Evolutionary conservation across 345 rosid genomes (phyloP).

Genomic region (Erodium maritimum): DNA sequence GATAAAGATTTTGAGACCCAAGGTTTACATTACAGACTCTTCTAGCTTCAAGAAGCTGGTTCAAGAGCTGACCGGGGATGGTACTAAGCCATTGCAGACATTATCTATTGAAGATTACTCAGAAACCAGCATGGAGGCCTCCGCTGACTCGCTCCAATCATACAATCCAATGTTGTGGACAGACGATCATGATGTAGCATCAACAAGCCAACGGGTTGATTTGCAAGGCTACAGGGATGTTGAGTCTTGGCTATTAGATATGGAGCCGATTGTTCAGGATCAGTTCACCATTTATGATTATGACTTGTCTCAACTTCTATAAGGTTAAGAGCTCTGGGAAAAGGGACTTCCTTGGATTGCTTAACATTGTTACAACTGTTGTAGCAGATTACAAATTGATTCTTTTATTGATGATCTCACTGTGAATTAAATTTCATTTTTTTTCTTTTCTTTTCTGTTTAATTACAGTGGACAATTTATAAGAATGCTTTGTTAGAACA

Average conservation of each 20-base stretch:
- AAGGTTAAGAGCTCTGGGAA: no score
- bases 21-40: conserved; percentile 36
- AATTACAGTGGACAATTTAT: no score
- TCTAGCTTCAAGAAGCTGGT: conserved; percentile 37
- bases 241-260: conserved; percentile 29
- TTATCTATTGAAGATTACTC: background rate
- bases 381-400: no score
- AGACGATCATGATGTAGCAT: background rate
- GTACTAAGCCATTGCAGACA: background rate
- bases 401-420: no score
- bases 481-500: no score
- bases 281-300: conserved; percentile 20
- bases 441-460: no score
- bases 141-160: conserved; percentile 5
- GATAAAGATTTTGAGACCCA: conserved; percentile 26
- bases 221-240: conserved; percentile 10
- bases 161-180: background rate
- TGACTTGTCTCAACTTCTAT: conserved; percentile 7
- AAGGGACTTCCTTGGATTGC: no score
- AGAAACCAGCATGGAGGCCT: background rate
- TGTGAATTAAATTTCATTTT: no score
- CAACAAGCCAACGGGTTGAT: background rate
- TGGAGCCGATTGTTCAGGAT: conserved; percentile 9
- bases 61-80: conserved; percentile 37
- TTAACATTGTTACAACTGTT: no score